These are phyloP conservation scores for Coniosporium apollinis DNA, from an alignment of 495 filamentous ascomycete genomes.

Conservation along the genomic window DNA sequence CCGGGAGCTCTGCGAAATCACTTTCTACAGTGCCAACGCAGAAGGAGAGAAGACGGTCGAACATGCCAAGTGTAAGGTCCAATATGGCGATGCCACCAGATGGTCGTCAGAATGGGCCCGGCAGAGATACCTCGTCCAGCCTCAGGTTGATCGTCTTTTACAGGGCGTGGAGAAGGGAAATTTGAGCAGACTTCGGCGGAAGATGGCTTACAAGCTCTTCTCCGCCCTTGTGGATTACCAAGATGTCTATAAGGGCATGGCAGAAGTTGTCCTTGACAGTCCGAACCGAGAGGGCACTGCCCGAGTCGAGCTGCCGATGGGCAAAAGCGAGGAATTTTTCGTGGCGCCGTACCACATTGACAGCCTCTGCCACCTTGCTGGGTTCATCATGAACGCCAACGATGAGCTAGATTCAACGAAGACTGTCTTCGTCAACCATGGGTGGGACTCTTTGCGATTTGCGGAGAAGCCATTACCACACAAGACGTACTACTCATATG, in stretches of 20 bases:
- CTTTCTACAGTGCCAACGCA: constrained; percentile 26
- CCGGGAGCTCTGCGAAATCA: constrained; percentile 4
- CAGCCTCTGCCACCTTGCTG: not conserved
- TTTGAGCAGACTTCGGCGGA: constrained; percentile 32
- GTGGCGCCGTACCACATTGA: constrained; percentile 5
- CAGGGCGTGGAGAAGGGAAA: constrained; percentile 15
- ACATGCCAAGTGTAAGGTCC: constrained; percentile 34
- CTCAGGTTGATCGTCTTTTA: constrained; percentile 31
- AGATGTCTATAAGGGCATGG: constrained; percentile 50
- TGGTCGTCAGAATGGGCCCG: constrained; percentile 31
- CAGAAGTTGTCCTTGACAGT: constrained; percentile 62
- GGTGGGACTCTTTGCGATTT: not conserved
- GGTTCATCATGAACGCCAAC: constrained; percentile 3
- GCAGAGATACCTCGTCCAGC: constrained; percentile 28
- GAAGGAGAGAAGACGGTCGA: constrained; percentile 32
- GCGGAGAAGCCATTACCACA: no score
- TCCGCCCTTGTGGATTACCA: constrained; percentile 54
- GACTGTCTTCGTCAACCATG: constrained; percentile 25
- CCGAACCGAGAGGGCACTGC: constrained; percentile 54
- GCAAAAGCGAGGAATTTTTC: not conserved
- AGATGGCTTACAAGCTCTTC: constrained; percentile 67
- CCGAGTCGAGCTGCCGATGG: constrained; percentile 25
- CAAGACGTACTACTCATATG: no score
- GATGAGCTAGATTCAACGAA: constrained; percentile 1
- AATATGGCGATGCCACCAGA: constrained; percentile 15